Percentiles rank a stretch among this genome's conserved stretches.
phyloP scores from a whole-genome alignment of 2,329 filamentous ascomycete genomes.

The Trichoderma endophyticum region DNA sequence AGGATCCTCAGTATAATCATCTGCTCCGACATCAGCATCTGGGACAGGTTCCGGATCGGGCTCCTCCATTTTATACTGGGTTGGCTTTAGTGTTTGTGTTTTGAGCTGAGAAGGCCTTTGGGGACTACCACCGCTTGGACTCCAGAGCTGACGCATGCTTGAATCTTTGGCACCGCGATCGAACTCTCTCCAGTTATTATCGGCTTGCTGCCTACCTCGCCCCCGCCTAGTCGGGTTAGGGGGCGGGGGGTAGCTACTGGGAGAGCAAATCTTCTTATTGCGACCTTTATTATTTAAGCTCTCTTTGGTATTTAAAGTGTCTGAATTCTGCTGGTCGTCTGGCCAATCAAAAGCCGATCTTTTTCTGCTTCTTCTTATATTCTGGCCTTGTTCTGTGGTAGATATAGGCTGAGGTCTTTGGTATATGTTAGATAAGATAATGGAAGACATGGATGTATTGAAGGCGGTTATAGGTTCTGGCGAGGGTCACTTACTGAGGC shows the following conservation, averaged over 20 bases:
- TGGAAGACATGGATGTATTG: too few relatives aligned
- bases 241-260: too few relatives aligned
- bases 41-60: too few relatives aligned
- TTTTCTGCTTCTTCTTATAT: not conserved
- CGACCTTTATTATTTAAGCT: constrained; percentile 18
- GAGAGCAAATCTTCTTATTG: not conserved
- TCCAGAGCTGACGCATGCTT: not conserved
- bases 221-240: too few relatives aligned
- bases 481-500: constrained; percentile 2
- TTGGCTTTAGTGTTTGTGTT: too few relatives aligned
- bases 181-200: not conserved
- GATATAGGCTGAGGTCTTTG: not conserved
- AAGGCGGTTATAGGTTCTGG: not conserved
- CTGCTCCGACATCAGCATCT: too few relatives aligned
- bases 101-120: too few relatives aligned
- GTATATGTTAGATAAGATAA: not conserved
- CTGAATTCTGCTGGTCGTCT: not conserved
- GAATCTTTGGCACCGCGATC: not conserved
- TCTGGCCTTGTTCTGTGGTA: not conserved
- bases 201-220: not conserved
- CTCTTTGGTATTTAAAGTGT: not conserved
- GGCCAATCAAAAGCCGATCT: not conserved
- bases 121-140: too few relatives aligned
- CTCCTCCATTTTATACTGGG: not conserved
- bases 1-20: not conserved